A percentile compares a stretch with the other conserved stretches of the same genome.
Conservation (phyloP, 768 basidiomycete species). For the Terana coerulea region DNA sequence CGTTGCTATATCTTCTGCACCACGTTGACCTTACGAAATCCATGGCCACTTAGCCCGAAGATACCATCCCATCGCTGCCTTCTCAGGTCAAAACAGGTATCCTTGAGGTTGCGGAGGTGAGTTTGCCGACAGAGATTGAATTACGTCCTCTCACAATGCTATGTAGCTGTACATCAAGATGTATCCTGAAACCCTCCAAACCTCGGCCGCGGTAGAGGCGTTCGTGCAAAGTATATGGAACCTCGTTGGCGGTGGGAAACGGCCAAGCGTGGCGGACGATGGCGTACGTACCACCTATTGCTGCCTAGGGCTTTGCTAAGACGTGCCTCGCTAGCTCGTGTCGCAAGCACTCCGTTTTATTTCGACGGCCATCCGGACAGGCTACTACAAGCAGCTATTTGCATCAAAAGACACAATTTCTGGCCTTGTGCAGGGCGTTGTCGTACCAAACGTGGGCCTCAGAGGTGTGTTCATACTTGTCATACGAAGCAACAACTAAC, state of each 20-base stretch:
- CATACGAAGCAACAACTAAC: no score
- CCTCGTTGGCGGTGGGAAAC: constrained; percentile 69
- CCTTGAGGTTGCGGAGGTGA: constrained; percentile 86
- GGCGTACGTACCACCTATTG: constrained; percentile 47
- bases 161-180: constrained; percentile 73
- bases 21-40: constrained; percentile 4
- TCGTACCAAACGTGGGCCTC: constrained; percentile 89
- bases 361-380: constrained; percentile 87
- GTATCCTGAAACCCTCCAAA: constrained; percentile 73
- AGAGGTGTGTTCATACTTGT: constrained; percentile 42
- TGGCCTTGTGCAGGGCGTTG: constrained; percentile 82
- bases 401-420: constrained; percentile 78
- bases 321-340: constrained; percentile 54
- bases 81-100: constrained; percentile 87
- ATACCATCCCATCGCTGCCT: constrained; percentile 78
- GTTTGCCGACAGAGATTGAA: constrained; percentile 12
- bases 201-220: constrained; percentile 56
- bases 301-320: neutral
- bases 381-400: constrained; percentile 77
- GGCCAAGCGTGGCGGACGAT: constrained; percentile 72
- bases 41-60: constrained; percentile 61
- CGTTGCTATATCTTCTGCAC: constrained; percentile 24
- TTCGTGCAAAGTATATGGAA: constrained; percentile 92
- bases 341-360: constrained; percentile 89
- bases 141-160: neutral